Percentiles rank a stretch among this genome's conserved stretches.
phyloP scores from a whole-genome alignment of 2,329 filamentous ascomycete species.

The Aspergillus pseudotamarii region DNA sequence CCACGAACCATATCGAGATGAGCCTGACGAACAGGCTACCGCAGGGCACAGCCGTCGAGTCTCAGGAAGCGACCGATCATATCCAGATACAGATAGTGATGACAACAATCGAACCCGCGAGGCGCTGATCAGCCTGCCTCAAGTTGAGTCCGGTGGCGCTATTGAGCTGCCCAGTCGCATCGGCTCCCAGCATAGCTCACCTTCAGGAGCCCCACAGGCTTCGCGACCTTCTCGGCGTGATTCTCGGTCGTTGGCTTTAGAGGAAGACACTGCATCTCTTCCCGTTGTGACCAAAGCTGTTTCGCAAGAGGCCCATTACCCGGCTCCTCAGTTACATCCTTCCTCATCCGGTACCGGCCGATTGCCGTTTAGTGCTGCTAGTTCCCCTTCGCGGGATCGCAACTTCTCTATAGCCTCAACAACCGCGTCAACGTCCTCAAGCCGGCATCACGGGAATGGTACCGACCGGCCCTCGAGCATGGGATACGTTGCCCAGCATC shows the following conservation, averaged over 20 bases:
- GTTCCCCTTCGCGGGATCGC: constrained; percentile 40
- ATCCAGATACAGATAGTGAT: constrained; percentile 21
- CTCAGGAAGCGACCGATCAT: constrained; percentile 27
- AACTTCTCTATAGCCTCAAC: constrained; percentile 42
- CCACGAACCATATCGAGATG: constrained; percentile 66
- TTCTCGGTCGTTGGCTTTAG: constrained; percentile 53
- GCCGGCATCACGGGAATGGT: constrained; percentile 31
- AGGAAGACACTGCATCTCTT: constrained; percentile 18
- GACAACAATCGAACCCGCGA: constrained; percentile 20
- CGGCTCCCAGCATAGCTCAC: constrained; percentile 60
- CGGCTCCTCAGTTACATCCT: constrained; percentile 27
- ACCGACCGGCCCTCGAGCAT: constrained; percentile 50
- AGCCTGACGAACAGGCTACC: constrained; percentile 42
- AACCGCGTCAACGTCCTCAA: constrained; percentile 40
- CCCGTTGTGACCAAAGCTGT: constrained; percentile 25
- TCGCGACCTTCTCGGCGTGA: constrained; percentile 68
- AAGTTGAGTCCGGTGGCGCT: constrained; percentile 60
- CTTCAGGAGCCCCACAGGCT: constrained; percentile 35
- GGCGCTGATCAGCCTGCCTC: constrained; percentile 57
- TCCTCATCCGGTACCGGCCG: constrained; percentile 37
- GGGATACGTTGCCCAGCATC: constrained; percentile 54
- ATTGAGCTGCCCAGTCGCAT: constrained; percentile 67
- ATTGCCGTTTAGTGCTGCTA: constrained; percentile 44
- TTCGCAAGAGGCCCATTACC: constrained; percentile 13
- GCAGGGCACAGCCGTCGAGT: constrained; percentile 27